phyloP scores from a whole-genome alignment of 306 rosid species.

The Vigna nakashimae region DNA sequence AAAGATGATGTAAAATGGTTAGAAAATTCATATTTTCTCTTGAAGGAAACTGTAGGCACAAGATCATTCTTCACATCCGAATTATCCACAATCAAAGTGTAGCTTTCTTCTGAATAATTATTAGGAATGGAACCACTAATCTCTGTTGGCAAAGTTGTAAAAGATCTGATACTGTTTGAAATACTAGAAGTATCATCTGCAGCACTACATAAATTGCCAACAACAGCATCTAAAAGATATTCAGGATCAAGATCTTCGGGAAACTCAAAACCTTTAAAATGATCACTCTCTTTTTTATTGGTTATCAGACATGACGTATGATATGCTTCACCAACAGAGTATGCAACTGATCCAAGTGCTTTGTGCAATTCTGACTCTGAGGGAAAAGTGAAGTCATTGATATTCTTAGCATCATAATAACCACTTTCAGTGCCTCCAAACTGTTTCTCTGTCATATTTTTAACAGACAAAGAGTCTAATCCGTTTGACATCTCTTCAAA shows the following conservation, averaged over 20 bases:
- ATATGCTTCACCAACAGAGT: constrained; percentile 46
- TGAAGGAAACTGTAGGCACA: constrained; percentile 38
- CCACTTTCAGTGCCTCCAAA: constrained; percentile 45
- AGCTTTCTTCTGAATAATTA: constrained; percentile 53
- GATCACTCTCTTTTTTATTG: constrained; percentile 45
- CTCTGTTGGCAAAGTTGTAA: constrained; percentile 38
- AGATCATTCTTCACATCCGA: constrained; percentile 44
- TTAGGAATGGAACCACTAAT: constrained; percentile 48
- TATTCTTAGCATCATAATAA: constrained; percentile 31
- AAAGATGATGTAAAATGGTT: constrained; percentile 52
- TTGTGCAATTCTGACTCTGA: constrained; percentile 63
- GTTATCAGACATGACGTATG: constrained; percentile 49
- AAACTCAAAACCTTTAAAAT: constrained; percentile 41
- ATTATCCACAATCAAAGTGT: constrained; percentile 29
- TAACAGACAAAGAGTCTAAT: constrained; percentile 43
- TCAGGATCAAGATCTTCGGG: constrained; percentile 47
- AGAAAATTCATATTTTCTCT: constrained; percentile 36
- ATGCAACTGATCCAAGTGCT: constrained; percentile 61
- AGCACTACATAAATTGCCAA: constrained; percentile 48
- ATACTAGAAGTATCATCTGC: constrained; percentile 57
- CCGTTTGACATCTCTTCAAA: constrained; percentile 50
- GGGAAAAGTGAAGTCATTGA: constrained; percentile 53
- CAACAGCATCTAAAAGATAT: constrained; percentile 54
- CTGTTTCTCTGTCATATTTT: constrained; percentile 40
- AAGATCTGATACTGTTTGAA: constrained; percentile 48